phyloP scores from a whole-genome alignment of 2,329 filamentous ascomycete genomes.

The Fusarium brevicatenulatum region DNA sequence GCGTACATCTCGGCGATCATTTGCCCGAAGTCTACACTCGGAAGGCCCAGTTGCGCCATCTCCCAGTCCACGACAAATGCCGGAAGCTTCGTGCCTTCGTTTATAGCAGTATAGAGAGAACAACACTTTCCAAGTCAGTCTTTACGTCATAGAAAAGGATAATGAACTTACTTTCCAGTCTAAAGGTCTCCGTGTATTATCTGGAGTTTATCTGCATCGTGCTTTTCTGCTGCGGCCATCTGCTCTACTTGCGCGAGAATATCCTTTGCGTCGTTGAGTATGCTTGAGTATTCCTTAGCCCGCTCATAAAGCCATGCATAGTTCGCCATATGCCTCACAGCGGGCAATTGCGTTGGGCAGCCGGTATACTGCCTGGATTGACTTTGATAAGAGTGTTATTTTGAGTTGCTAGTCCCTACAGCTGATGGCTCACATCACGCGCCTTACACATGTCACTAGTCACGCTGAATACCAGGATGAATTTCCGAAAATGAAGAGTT shows the following conservation, averaged over 20 bases:
- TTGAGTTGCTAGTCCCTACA: no score
- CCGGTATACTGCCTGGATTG: no score
- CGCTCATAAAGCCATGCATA: neutral
- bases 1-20: conserved; percentile 19
- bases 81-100: neutral
- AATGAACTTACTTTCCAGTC: neutral
- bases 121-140: neutral
- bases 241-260: neutral
- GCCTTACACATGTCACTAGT: no score
- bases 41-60: neutral
- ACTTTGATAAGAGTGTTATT: no score
- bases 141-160: fast-evolving
- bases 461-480: fast-evolving
- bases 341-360: no score
- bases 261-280: neutral
- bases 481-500: neutral
- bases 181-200: conserved; percentile 12
- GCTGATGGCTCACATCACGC: no score
- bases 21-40: neutral
- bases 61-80: conserved; percentile 1
- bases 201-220: neutral
- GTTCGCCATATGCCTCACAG: conserved; percentile 2
- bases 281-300: neutral
- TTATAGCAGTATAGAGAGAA: neutral
- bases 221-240: neutral